Percentiles rank a stretch among this genome's conserved stretches.
Evolutionary conservation across 1,139 yeast species (phyloP).

Genomic region (Hansenula sp.): DNA sequence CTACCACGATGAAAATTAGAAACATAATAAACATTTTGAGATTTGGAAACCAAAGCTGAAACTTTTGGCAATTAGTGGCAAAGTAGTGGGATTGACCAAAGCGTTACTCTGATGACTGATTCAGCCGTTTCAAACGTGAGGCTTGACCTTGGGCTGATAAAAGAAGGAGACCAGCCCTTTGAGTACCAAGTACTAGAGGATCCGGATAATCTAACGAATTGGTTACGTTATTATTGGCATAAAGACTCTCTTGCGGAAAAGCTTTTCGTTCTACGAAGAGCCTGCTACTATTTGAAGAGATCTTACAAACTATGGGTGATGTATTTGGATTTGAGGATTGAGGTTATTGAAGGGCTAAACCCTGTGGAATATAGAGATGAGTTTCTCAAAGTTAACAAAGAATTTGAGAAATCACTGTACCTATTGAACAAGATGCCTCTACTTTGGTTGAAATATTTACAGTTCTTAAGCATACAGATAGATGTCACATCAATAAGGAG

Average conservation of each 20-base stretch:
- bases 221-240: constrained; percentile 51
- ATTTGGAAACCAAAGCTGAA: no score
- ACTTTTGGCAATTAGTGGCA: no score
- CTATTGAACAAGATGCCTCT: constrained; percentile 41
- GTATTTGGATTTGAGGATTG: constrained; percentile 43
- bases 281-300: constrained; percentile 43
- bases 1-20: no score
- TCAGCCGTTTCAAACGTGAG: not conserved
- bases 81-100: no score
- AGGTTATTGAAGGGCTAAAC: constrained; percentile 26
- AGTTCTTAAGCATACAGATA: constrained; percentile 35
- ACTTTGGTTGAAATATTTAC: constrained; percentile 56
- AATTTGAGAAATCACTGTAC: constrained; percentile 48
- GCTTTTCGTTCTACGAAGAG: constrained; percentile 50
- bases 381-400: constrained; percentile 31
- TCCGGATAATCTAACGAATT: constrained; percentile 40
- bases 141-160: constrained; percentile 11
- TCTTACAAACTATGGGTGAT: constrained; percentile 54
- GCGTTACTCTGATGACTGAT: not conserved
- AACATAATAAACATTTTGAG: no score
- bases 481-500: constrained; percentile 43
- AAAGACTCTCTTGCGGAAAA: constrained; percentile 33
- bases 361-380: constrained; percentile 30
- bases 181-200: constrained; percentile 45
- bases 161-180: constrained; percentile 35